phyloP scores from a whole-genome alignment of 352 stramenopile species.

The Phytophthora fragariaefolia region DNA sequence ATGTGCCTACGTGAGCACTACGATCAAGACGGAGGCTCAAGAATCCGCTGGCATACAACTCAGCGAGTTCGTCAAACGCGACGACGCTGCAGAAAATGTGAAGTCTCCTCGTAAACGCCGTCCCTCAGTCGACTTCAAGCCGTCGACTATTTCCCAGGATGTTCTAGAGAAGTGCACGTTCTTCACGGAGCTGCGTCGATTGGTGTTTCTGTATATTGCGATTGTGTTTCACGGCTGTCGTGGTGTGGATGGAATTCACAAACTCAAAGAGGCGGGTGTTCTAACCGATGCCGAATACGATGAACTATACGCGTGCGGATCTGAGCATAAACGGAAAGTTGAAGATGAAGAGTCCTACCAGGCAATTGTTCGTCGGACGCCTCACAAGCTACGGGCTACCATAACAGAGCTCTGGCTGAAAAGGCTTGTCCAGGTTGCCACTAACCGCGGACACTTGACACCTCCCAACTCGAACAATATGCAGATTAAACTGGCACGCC shows the following conservation, averaged over 20 bases:
- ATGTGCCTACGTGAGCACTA: conserved; percentile 69
- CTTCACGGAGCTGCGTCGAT: conserved; percentile 72
- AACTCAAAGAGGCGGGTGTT: conserved; percentile 61
- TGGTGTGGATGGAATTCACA: conserved; percentile 71
- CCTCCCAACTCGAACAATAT: conserved; percentile 62
- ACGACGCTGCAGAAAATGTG: conserved; percentile 7
- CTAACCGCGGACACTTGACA: conserved; percentile 64
- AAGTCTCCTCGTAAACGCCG: neutral
- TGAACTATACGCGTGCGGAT: conserved; percentile 73
- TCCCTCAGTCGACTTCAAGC: conserved; percentile 20
- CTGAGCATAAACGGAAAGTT: conserved; percentile 55
- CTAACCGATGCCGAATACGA: conserved; percentile 73
- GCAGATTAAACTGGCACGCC: conserved; percentile 69
- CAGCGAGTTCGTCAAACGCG: conserved; percentile 1
- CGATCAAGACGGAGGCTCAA: conserved; percentile 33
- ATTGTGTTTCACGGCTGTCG: conserved; percentile 85
- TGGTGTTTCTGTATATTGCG: conserved; percentile 86
- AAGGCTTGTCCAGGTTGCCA: conserved; percentile 70
- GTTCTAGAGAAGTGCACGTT: conserved; percentile 81
- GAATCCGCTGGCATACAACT: neutral
- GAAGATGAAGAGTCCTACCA: conserved; percentile 51
- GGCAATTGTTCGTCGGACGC: conserved; percentile 64
- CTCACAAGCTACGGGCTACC: conserved; percentile 74
- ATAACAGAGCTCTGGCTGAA: conserved; percentile 87
- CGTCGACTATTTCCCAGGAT: conserved; percentile 51